These are phyloP conservation scores for Brassica cretica DNA, from an alignment of 345 rosid genomes.

Conservation along the genomic window DNA sequence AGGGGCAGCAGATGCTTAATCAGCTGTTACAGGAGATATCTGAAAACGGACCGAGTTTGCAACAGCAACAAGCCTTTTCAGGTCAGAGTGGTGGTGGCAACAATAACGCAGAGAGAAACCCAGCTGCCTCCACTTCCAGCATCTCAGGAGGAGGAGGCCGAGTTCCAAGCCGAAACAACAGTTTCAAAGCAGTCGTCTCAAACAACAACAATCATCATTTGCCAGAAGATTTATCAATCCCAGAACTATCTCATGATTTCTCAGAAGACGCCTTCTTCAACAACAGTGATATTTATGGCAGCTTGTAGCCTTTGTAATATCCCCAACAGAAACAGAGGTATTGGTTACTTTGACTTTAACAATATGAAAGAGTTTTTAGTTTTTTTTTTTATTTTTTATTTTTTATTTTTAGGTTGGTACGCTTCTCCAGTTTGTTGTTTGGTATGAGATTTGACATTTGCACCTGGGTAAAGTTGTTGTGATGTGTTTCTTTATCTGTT, in stretches of 20 bases:
- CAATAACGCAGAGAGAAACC: conserved; percentile 34
- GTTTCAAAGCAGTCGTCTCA: neutral
- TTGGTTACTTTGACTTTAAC: conserved; percentile 32
- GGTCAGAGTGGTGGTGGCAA: conserved; percentile 35
- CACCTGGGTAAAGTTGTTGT: neutral
- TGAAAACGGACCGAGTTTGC: conserved; percentile 15
- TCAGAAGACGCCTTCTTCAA: conserved; percentile 7
- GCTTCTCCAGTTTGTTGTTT: neutral
- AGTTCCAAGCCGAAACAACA: neutral
- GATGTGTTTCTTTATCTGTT: neutral
- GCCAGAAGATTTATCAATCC: neutral
- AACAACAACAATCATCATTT: conserved; percentile 5
- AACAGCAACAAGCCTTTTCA: conserved; percentile 31
- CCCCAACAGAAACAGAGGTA: conserved; percentile 9
- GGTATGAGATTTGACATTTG: neutral
- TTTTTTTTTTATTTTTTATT: neutral
- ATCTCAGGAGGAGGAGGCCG: conserved; percentile 21
- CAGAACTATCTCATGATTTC: neutral
- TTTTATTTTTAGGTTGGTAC: neutral
- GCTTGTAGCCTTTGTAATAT: conserved; percentile 22
- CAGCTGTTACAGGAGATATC: conserved; percentile 32
- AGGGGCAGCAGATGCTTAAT: conserved; percentile 34
- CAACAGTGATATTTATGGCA: conserved; percentile 30
- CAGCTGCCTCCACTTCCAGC: conserved; percentile 31
- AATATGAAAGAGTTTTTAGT: conserved; percentile 9